phyloP scores from a whole-genome alignment of 2,329 filamentous ascomycete genomes.

The Pyrenochaeta sp. region DNA sequence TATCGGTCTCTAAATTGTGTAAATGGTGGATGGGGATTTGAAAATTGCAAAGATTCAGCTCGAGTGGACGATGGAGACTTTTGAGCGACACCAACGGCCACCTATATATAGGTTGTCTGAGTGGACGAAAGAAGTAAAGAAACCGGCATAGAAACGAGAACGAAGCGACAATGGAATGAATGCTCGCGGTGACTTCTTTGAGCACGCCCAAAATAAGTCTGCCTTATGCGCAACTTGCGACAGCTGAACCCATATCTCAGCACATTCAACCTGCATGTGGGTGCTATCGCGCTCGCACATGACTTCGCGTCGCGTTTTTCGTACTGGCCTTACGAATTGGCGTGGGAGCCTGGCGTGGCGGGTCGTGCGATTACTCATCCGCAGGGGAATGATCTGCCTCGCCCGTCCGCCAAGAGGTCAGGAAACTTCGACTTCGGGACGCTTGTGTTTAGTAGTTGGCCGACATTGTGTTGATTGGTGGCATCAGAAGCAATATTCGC shows the following conservation, averaged over 20 bases:
- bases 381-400: slow-evolving; percentile 11
- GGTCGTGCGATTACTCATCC: slow-evolving; percentile 6
- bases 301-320: slow-evolving; percentile 34
- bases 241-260: slow-evolving; percentile 3
- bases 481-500: neutral
- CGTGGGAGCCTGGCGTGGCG: slow-evolving; percentile 7
- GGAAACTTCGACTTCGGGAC: neutral
- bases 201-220: slow-evolving; percentile 18
- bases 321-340: slow-evolving; percentile 17
- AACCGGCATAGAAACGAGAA: slow-evolving; percentile 1
- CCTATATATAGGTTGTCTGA: neutral
- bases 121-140: neutral
- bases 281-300: slow-evolving; percentile 27
- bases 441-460: neutral
- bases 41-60: neutral
- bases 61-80: neutral
- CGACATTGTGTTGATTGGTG: neutral
- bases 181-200: slow-evolving; percentile 5
- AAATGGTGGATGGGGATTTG: neutral
- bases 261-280: slow-evolving; percentile 7
- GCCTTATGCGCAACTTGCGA: slow-evolving; percentile 19
- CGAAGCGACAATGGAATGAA: slow-evolving; percentile 2
- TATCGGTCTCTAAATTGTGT: neutral
- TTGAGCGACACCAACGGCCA: neutral
- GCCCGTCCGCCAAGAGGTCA: slow-evolving; percentile 2